These are phyloP conservation scores for Neocucurbitaria cava DNA, from an alignment of 2,329 filamentous ascomycete genomes.

Conservation along the genomic window DNA sequence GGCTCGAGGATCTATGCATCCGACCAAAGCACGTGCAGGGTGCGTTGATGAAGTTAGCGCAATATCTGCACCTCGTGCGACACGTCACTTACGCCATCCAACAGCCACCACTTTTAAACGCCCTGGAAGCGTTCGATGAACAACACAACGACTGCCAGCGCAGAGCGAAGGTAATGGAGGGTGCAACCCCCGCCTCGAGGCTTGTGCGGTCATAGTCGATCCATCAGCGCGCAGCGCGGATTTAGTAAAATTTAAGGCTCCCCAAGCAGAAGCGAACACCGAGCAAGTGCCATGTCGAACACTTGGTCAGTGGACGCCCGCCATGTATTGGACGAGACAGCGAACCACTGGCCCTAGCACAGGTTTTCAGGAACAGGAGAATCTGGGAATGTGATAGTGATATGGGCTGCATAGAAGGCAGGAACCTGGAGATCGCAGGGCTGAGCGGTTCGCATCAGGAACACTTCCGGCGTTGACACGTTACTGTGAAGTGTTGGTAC, in stretches of 20 bases:
- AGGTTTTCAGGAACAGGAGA: slow-evolving; percentile 29
- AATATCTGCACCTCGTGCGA: slow-evolving; percentile 24
- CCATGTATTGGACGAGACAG: slow-evolving; percentile 14
- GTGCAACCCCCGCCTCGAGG: slow-evolving; percentile 25
- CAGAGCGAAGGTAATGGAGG: slow-evolving; percentile 29
- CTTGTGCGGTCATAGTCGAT: slow-evolving; percentile 14
- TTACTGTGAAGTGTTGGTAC: slow-evolving; percentile 14
- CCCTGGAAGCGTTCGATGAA: slow-evolving; percentile 26
- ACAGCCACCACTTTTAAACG: slow-evolving; percentile 25
- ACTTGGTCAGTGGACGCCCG: slow-evolving; percentile 11
- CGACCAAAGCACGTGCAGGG: slow-evolving; percentile 10
- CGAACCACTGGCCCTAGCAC: slow-evolving; percentile 39
- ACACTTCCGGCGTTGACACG: slow-evolving; percentile 24
- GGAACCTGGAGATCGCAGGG: slow-evolving; percentile 33
- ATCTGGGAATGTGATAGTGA: slow-evolving; percentile 33
- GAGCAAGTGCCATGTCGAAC: slow-evolving; percentile 21
- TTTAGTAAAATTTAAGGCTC: slow-evolving; percentile 3
- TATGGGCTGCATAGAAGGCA: slow-evolving; percentile 32
- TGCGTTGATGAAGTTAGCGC: slow-evolving; percentile 20
- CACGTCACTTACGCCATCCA: slow-evolving; percentile 29
- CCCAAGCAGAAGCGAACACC: slow-evolving; percentile 14
- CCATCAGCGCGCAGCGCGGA: slow-evolving; percentile 7
- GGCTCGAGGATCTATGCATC: not conserved
- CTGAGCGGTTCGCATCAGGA: slow-evolving; percentile 36
- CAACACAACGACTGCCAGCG: slow-evolving; percentile 38